Base-by-base conservation (phyloP, 768 basidiomycete genomes). In the Pisolithus sp. region DNA sequence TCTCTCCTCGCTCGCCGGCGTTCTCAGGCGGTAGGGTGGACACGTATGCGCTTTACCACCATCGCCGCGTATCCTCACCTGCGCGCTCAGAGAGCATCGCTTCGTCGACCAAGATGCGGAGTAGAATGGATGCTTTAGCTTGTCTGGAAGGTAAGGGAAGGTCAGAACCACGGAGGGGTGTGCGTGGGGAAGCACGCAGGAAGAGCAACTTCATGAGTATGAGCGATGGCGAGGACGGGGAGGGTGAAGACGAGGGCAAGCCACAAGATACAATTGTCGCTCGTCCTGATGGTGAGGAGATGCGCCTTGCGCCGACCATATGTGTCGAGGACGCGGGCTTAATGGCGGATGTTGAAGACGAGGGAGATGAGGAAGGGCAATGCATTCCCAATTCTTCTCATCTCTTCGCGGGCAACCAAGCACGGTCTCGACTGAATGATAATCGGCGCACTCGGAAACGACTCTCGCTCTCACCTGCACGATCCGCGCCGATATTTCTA, bases 151-250 rank as follows among this genome's bases (percentile, higher is more conserved):
- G 85, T 15, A 76, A 77, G 30, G 65, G 62, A 1, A 41, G 12
- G 12, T 21, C 2, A 8, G 40, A 6, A 18, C 7, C 7, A 6
- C 54, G 60, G 28, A 58, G 53, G 5, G 62, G 53, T 28, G 52
- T 56, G 51, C 64, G 63, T 20, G 51, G 60, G 6, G 45, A 60
- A 1, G 46, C 59, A 26, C n/a, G 37, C 49, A 50, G 53, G 13
- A 64, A 68, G 46, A 59, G 64, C 26, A 83, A 84, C 62, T 85
- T 85, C 57, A 85, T 85, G 79, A 80, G 72, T 68, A 78, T 83
- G 75, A 77, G 72, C 48, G 84, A 86, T 57, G 82, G 85, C 53
- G 83, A 83, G 21, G 77, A 77, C 46, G 77, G 76, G 5, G 73
- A 67, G 8, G 47, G 57, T 26, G 10, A 46, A 54, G 43, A 45